Percentiles rank a stretch among this genome's conserved stretches.
Evolutionary conservation across 805 yeast species (phyloP).

Genomic region (Candida ipomoeae): DNA sequence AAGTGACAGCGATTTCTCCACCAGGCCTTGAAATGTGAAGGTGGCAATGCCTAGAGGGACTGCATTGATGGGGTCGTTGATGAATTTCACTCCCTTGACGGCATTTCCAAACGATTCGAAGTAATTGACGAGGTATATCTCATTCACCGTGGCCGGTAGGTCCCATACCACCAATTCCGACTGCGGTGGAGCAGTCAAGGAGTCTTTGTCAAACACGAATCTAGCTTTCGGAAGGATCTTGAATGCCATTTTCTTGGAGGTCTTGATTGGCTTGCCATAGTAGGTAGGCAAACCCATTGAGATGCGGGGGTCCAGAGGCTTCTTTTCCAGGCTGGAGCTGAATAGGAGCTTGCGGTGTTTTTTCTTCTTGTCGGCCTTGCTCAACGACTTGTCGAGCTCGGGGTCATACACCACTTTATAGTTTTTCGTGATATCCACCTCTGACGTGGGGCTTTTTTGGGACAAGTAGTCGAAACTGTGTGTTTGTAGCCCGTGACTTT

Average conservation of each 20-base stretch:
- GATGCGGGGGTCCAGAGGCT: conserved; percentile 41
- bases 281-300: conserved; percentile 21
- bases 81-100: conserved; percentile 52
- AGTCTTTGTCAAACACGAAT: conserved; percentile 59
- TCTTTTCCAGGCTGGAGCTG: conserved; percentile 19
- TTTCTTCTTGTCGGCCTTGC: conserved; percentile 28
- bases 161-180: conserved; percentile 69
- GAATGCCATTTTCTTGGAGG: conserved; percentile 38
- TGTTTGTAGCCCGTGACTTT: conserved; percentile 25
- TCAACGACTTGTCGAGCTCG: conserved; percentile 33
- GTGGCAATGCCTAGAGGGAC: conserved; percentile 72
- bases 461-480: conserved; percentile 21
- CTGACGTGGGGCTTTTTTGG: conserved; percentile 9
- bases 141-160: conserved; percentile 51
- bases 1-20: conserved; percentile 40
- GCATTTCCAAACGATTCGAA: conserved; percentile 59
- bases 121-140: conserved; percentile 44
- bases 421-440: conserved; percentile 22
- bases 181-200: conserved; percentile 72
- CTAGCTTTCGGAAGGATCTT: conserved; percentile 41
- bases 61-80: conserved; percentile 70
- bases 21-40: conserved; percentile 55
- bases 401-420: conserved; percentile 51
- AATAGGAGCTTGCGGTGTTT: conserved; percentile 40
- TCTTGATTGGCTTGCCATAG: conserved; percentile 35